These are phyloP conservation scores for Phytopythium ostracodes DNA, from an alignment of 352 stramenopile genomes.

Conservation along the genomic window DNA sequence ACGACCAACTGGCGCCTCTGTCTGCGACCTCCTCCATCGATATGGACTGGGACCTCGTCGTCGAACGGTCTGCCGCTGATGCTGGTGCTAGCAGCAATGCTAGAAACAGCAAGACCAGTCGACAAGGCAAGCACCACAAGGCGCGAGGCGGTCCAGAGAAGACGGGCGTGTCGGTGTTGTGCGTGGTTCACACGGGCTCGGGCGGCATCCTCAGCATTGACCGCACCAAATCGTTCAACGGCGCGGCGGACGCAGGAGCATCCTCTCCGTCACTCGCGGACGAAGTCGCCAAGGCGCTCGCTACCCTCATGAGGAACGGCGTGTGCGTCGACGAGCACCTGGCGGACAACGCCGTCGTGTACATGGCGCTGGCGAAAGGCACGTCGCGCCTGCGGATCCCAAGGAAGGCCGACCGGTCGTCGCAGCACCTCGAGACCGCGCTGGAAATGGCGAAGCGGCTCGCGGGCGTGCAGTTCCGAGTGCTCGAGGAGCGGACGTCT, in stretches of 20 bases:
- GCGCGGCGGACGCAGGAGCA: not conserved
- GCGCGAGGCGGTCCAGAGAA: slow-evolving; percentile 15
- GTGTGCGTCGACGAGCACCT: slow-evolving; percentile 72
- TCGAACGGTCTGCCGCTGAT: slow-evolving; percentile 15
- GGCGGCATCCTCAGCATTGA: slow-evolving; percentile 42
- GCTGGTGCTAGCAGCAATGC: slow-evolving; percentile 10
- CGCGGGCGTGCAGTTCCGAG: slow-evolving; percentile 30
- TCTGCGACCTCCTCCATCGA: not conserved
- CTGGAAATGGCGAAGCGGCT: slow-evolving; percentile 34
- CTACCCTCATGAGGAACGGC: slow-evolving; percentile 29
- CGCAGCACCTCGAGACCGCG: slow-evolving; percentile 54
- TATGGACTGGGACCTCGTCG: slow-evolving; percentile 27
- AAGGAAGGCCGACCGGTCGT: slow-evolving; percentile 31
- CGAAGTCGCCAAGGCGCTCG: slow-evolving; percentile 29
- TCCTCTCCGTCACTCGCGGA: slow-evolving; percentile 21
- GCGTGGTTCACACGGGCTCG: slow-evolving; percentile 33
- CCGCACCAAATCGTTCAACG: slow-evolving; percentile 20
- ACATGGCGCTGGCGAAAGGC: slow-evolving; percentile 56
- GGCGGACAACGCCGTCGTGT: slow-evolving; percentile 65
- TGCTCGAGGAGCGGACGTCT: slow-evolving; percentile 36
- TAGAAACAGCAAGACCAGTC: slow-evolving; percentile 4
- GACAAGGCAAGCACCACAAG: slow-evolving; percentile 12
- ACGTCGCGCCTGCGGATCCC: slow-evolving; percentile 52
- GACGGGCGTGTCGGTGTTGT: slow-evolving; percentile 32
- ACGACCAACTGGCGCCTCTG: slow-evolving; percentile 11